These are phyloP conservation scores for Priceomyces medius DNA, from an alignment of 805 yeast species.

Conservation along the genomic window DNA sequence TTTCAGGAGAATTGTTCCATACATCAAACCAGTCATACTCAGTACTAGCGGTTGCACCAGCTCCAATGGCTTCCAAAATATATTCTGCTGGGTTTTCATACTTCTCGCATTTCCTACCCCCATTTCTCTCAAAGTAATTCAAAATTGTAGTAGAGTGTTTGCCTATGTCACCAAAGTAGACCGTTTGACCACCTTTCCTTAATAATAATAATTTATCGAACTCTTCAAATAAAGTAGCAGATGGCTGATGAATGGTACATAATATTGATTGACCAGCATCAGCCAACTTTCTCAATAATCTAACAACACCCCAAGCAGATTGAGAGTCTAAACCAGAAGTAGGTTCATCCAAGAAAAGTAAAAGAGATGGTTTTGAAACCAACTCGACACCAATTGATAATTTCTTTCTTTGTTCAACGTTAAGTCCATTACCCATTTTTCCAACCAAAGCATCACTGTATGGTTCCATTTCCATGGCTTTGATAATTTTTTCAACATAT, in stretches of 20 bases:
- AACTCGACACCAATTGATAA: slow-evolving; percentile 33
- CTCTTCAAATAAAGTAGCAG: slow-evolving; percentile 69
- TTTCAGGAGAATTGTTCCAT: slow-evolving; percentile 45
- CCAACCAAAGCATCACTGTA: slow-evolving; percentile 35
- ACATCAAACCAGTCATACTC: slow-evolving; percentile 60
- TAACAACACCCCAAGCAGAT: slow-evolving; percentile 38
- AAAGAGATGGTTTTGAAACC: slow-evolving; percentile 28
- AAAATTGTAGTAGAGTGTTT: slow-evolving; percentile 19
- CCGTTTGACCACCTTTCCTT: slow-evolving; percentile 70
- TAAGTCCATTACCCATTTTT: slow-evolving; percentile 34
- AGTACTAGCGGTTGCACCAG: slow-evolving; percentile 70
- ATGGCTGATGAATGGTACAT: slow-evolving; percentile 76
- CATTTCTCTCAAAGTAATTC: slow-evolving; percentile 28
- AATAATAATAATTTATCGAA: slow-evolving; percentile 72
- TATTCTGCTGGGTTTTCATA: slow-evolving; percentile 38
- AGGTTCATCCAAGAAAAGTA: slow-evolving; percentile 35
- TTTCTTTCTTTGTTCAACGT: slow-evolving; percentile 35
- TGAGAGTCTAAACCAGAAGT: slow-evolving; percentile 40
- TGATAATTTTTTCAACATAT: slow-evolving; percentile 17
- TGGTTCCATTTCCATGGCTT: slow-evolving; percentile 16
- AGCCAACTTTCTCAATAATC: slow-evolving; percentile 32
- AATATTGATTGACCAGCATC: slow-evolving; percentile 35
- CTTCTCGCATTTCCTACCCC: slow-evolving; percentile 54
- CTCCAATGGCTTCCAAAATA: slow-evolving; percentile 58
- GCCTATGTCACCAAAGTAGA: slow-evolving; percentile 46